Percentiles rank a stretch among this genome's conserved stretches.
Conservation (phyloP, 768 basidiomycete species). For the Tulasnella sp. region DNA sequence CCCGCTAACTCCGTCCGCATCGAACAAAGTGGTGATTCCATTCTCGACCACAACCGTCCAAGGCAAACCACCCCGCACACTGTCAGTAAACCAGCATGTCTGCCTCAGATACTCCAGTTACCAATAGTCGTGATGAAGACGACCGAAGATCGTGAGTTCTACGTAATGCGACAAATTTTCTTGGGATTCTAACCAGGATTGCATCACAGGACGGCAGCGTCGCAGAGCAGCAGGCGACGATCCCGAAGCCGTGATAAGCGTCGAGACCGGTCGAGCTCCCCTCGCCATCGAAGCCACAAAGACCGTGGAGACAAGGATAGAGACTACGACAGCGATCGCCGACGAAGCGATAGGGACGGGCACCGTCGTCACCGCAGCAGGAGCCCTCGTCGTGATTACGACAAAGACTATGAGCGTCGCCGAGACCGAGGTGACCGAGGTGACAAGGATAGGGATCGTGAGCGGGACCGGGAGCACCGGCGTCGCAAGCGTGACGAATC, state of each 20-base stretch:
- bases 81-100: background rate
- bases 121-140: background rate
- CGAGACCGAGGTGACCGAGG: slow-evolving; percentile 28
- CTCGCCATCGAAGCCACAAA: slow-evolving; percentile 42
- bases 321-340: slow-evolving; percentile 25
- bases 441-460: slow-evolving; percentile 35
- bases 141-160: slow-evolving; percentile 8
- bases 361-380: slow-evolving; percentile 19
- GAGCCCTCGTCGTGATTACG: slow-evolving; percentile 33
- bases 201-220: slow-evolving; percentile 63
- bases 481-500: slow-evolving; percentile 62
- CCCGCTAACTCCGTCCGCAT: background rate
- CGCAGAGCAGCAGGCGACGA: slow-evolving; percentile 61
- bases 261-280: slow-evolving; percentile 37
- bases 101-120: background rate
- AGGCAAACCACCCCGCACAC: background rate
- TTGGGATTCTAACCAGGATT: background rate
- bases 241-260: slow-evolving; percentile 51
- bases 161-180: background rate
- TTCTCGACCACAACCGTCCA: background rate
- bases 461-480: slow-evolving; percentile 40
- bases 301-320: slow-evolving; percentile 30
- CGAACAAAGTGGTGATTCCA: background rate
- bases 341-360: slow-evolving; percentile 13
- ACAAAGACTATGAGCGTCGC: slow-evolving; percentile 36